Base-by-base conservation (phyloP, 108 stramenopile species). In the Cyclotella choctawhatcheeana region DNA sequence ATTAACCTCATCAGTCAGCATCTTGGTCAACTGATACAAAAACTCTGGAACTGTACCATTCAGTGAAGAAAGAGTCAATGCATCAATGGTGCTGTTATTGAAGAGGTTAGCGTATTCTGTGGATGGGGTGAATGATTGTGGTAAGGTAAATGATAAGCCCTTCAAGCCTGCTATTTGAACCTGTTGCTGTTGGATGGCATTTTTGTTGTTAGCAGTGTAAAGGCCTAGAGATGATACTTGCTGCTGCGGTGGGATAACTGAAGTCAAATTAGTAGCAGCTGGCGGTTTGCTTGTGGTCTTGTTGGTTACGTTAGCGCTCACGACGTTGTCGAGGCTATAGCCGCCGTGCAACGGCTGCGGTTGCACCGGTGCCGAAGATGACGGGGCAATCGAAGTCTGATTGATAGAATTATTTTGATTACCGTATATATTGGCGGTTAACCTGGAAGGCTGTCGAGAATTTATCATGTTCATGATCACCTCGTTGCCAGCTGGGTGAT, bases 11-110 rank as follows among this genome's bases (percentile, higher is more conserved):
- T 96, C 95, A n/a, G 92, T 89, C 14, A 96, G 83, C 95, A 96
- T 96, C 74, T 96, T 96, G 25, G 91, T 93, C 22, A 96, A 84
- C 64, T 96, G 95, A 69, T 93, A 93, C 5, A 96, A 77, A 48
- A 96, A 96, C 55, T 96, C 95, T 32, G 94, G 88, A 3, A 85
- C 77, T 3, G 85, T 51, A 2, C 65, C 64, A 47, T 47, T 64
- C 63, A 64, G n/a, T 21, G 63, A 18, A 8, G 45, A 64, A 0
- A 64, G 18, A 10, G 44, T 48, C 27, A 47, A 5, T 18, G 31
- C 44, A 29, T 64, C 63, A 64, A 35, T 31, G 44, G 45, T 30
- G 30, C 24, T 29, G 29, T 31, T 56, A 4, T 12, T 56, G 20
- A 14, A 30, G 10, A 14, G 5, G 31, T 18, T 56, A 14, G 55